phyloP scores from a whole-genome alignment of 2,329 filamentous ascomycete species.

The Pochonia chlamydosporia region DNA sequence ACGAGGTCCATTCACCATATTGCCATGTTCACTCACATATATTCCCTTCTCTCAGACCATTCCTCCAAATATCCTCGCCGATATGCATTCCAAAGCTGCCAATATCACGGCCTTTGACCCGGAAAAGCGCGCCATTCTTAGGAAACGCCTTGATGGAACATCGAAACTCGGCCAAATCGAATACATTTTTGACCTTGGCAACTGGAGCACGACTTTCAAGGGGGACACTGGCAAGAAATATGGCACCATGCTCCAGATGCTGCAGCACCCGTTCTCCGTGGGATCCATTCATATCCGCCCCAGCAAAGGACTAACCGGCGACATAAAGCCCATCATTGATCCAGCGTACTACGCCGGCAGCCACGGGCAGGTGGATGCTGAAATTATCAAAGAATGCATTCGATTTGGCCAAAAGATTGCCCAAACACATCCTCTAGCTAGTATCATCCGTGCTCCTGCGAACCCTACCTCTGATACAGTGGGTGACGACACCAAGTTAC shows the following conservation, averaged over 20 bases:
- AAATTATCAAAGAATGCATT: conserved; percentile 35
- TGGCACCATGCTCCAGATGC: conserved; percentile 40
- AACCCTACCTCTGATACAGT: conserved; percentile 16
- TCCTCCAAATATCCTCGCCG: conserved; percentile 15
- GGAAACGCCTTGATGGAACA: conserved; percentile 24
- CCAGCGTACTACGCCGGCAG: conserved; percentile 34
- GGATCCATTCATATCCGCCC: conserved; percentile 40
- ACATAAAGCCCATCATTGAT: conserved; percentile 31
- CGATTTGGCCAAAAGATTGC: conserved; percentile 34
- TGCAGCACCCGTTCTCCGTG: conserved; percentile 45
- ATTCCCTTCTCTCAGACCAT: conserved; percentile 32
- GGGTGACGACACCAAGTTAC: conserved; percentile 11
- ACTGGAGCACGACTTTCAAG: conserved; percentile 35
- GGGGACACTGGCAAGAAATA: conserved; percentile 34
- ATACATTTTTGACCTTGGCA: conserved; percentile 42
- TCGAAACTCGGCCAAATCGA: conserved; percentile 38
- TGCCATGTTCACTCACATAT: conserved; percentile 37
- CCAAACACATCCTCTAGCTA: conserved; percentile 27
- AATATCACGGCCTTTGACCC: conserved; percentile 13
- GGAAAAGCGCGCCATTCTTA: conserved; percentile 22
- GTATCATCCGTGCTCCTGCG: conserved; percentile 27
- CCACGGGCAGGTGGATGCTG: conserved; percentile 34
- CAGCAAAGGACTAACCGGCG: conserved; percentile 11
- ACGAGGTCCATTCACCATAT: conserved; percentile 30
- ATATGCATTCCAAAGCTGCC: conserved; percentile 15